Base-by-base conservation (phyloP, 2,329 filamentous ascomycete species). In the Rhinocladiella mackenziei region DNA sequence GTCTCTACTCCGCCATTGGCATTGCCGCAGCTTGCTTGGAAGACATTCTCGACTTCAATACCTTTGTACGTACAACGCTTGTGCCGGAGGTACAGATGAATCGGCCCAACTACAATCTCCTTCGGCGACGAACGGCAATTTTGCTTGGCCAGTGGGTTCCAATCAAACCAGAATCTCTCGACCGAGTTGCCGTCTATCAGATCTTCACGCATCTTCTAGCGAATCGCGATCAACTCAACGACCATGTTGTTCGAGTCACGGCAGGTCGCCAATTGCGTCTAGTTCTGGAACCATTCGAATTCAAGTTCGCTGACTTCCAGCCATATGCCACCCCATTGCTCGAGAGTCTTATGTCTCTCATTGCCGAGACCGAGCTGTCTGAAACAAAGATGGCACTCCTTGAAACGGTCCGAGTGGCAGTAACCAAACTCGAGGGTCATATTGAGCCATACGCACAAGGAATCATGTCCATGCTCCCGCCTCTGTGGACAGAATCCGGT, bases 371-470 rank as follows among this genome's bases (percentile, higher is more conserved):
- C 2, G 84, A 89, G 40, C 73, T 84, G 14, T 83, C 88, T 13
- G 91, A 97, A 63, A 94, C 89, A 0, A 95, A 94, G 65, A 80
- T 97, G 71, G 87, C 84, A 0, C 76, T 98, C 23, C 73, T 98
- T 3, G 88, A 91, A 60, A 95, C 91, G 0, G 83, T 95, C 28
- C 80, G 88, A 38, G 77, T 84, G 23, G 73, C 94, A 30, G 87
- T 96, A 1, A 78, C 84, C 32, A 80, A 89, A 38, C 77, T 97
- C 70, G 92, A 94, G 58, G 76, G 81, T 23, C 74, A 86, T 53
- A 79, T 83, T 46, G 69, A 72, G 2, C 77, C 77, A 1, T 81
- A 77, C 49, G 86, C 55, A 4, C 87, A 94, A 57, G 80, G 83
- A 48, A 85, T 98, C 48, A 83, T 98, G 64, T 73, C 78, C 1